Percentiles rank a stretch among this genome's conserved stretches.
Conservation (phyloP, 1,284 basidiomycete species). For the Mycocalia duriaeana region DNA sequence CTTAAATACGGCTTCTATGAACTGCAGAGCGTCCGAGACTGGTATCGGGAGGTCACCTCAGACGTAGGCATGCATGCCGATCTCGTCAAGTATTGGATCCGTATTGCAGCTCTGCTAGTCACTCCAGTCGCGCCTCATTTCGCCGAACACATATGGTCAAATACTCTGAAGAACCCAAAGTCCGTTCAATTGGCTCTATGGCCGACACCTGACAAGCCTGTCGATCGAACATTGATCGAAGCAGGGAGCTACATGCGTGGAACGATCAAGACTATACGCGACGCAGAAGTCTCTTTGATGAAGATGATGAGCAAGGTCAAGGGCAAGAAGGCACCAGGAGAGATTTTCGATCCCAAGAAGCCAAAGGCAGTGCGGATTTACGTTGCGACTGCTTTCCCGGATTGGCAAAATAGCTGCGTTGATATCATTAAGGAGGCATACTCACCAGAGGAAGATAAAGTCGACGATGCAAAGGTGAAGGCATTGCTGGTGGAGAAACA, state of each 20-base stretch:
- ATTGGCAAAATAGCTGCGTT: slow-evolving; percentile 89
- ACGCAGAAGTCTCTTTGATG: slow-evolving; percentile 76
- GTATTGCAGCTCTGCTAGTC: slow-evolving; percentile 74
- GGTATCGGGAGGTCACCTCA: slow-evolving; percentile 92
- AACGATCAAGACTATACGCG: slow-evolving; percentile 85
- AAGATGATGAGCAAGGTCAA: slow-evolving; percentile 74
- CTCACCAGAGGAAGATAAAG: slow-evolving; percentile 50
- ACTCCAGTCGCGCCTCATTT: slow-evolving; percentile 93
- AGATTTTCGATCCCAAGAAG: slow-evolving; percentile 74
- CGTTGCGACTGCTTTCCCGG: slow-evolving; percentile 88
- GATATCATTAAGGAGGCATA: slow-evolving; percentile 73
- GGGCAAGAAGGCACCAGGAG: slow-evolving; percentile 36
- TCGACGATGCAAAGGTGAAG: slow-evolving; percentile 84
- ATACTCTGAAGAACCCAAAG: slow-evolving; percentile 67
- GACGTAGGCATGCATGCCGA: slow-evolving; percentile 90
- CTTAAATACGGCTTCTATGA: slow-evolving; percentile 96
- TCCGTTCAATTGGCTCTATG: slow-evolving; percentile 83
- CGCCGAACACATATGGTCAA: slow-evolving; percentile 86
- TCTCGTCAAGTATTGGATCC: slow-evolving; percentile 78
- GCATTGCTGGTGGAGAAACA: slow-evolving; percentile 69
- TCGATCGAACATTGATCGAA: slow-evolving; percentile 65
- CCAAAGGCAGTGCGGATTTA: slow-evolving; percentile 86
- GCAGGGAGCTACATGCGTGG: slow-evolving; percentile 81
- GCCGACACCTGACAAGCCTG: slow-evolving; percentile 59
- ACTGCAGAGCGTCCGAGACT: slow-evolving; percentile 87